Evolutionary conservation across 768 basidiomycete genomes (phyloP).

Genomic region (Lactifluus hygrophoroides): DNA sequence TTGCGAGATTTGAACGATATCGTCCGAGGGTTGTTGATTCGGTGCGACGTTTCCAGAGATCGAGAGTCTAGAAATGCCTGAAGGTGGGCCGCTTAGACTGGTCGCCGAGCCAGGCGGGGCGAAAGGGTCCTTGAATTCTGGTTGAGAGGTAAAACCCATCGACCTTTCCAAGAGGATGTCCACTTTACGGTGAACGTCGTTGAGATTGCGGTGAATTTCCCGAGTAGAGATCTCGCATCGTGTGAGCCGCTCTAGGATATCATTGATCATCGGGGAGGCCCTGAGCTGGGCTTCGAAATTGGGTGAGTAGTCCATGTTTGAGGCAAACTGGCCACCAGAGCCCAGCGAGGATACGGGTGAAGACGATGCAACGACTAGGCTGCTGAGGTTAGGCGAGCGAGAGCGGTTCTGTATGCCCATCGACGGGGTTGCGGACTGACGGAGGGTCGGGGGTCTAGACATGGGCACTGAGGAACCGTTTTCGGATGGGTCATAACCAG

Average conservation of each 20-base stretch:
- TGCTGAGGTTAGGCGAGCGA: slow-evolving; percentile 37
- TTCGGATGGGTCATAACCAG: slow-evolving; percentile 1
- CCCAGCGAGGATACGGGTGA: slow-evolving; percentile 76
- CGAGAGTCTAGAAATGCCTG: slow-evolving; percentile 50
- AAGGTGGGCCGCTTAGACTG: slow-evolving; percentile 23
- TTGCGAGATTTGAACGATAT: slow-evolving; percentile 68
- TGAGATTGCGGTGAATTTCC: slow-evolving; percentile 67
- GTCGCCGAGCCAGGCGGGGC: slow-evolving; percentile 33
- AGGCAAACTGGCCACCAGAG: slow-evolving; percentile 57
- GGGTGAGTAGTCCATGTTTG: slow-evolving; percentile 37
- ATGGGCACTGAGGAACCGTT: slow-evolving; percentile 8
- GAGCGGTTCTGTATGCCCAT: slow-evolving; percentile 23
- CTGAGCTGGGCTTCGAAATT: slow-evolving; percentile 69
- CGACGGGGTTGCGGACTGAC: slow-evolving; percentile 14
- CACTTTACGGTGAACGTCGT: slow-evolving; percentile 70
- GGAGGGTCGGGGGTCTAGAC: slow-evolving; percentile 16
- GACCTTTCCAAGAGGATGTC: slow-evolving; percentile 66
- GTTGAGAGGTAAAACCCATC: slow-evolving; percentile 33
- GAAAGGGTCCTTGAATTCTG: slow-evolving; percentile 83
- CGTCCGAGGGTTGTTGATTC: slow-evolving; percentile 59
- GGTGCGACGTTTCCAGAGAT: slow-evolving; percentile 60
- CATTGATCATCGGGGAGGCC: slow-evolving; percentile 65
- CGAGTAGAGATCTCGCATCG: slow-evolving; percentile 62
- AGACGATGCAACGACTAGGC: slow-evolving; percentile 45
- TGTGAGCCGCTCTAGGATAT: slow-evolving; percentile 64